Percentiles rank a stretch among this genome's conserved stretches.
Conservation (phyloP, 192 early-diverging fungal genomes). For the Podila minutissima region DNA sequence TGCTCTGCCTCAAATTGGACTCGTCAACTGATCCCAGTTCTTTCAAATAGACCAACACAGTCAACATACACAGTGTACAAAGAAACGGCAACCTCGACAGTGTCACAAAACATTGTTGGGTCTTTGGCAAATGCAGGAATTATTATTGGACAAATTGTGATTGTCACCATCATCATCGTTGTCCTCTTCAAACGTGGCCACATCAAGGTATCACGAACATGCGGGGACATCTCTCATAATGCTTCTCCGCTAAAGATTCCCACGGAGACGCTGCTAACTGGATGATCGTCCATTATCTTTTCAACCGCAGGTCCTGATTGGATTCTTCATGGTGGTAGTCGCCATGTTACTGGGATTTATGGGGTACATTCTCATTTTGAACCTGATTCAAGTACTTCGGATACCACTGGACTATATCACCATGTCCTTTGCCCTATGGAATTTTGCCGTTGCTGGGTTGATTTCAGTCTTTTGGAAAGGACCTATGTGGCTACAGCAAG, state of each 20-base stretch:
- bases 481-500: conserved; percentile 79
- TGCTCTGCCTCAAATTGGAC: not conserved
- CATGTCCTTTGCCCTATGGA: conserved; percentile 82
- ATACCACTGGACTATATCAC: conserved; percentile 80
- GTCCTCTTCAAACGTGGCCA: conserved; percentile 78
- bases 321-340: conserved; percentile 79
- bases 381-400: conserved; percentile 59
- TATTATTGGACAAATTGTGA: conserved; percentile 82
- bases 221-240: no score
- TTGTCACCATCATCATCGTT: conserved; percentile 81
- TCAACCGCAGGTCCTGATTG: conserved; percentile 66
- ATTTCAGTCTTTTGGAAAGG: conserved; percentile 86
- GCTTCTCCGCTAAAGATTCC: no score
- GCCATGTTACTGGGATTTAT: conserved; percentile 78
- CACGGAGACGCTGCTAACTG: not conserved
- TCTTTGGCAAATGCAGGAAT: conserved; percentile 69
- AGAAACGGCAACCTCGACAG: conserved; percentile 29
- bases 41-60: conserved; percentile 29
- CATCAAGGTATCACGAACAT: conserved; percentile 68
- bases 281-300: no score
- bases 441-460: conserved; percentile 76
- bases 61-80: conserved; percentile 41
- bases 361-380: conserved; percentile 69
- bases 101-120: conserved; percentile 33
- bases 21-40: not conserved